A percentile compares a stretch with the other conserved stretches of the same genome.
phyloP scores from a whole-genome alignment of 306 rosid genomes.

The Casuarina glauca region DNA sequence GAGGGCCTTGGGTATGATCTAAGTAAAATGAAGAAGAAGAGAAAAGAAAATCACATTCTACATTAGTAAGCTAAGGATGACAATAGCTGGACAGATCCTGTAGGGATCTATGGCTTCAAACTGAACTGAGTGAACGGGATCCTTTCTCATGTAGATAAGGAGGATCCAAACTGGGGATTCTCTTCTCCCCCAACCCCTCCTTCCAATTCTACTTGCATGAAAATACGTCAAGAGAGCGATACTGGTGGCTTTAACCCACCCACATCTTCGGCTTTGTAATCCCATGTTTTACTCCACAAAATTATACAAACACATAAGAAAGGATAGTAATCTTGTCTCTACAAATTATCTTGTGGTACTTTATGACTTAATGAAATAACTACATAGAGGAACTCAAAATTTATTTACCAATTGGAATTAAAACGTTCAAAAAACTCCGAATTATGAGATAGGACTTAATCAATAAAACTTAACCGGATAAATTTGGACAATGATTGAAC shows the following conservation, averaged over 20 bases:
- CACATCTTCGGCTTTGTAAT: background rate
- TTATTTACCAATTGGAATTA: background rate
- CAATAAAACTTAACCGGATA: background rate
- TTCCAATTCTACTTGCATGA: background rate
- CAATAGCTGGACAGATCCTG: background rate
- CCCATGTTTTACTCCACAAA: background rate
- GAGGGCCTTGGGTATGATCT: background rate
- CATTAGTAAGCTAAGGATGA: background rate
- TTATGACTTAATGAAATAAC: background rate
- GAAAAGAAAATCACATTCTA: background rate
- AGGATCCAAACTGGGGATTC: background rate
- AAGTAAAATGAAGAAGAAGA: background rate
- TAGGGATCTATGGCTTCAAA: background rate
- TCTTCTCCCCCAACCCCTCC: too few relatives aligned
- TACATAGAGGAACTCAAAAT: background rate
- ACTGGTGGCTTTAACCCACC: background rate
- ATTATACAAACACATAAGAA: background rate
- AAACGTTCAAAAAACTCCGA: background rate
- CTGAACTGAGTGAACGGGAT: background rate
- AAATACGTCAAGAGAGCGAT: background rate
- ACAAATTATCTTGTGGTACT: background rate
- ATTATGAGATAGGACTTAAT: background rate
- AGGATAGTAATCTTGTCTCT: background rate
- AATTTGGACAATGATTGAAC: background rate
- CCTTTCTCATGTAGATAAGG: background rate